These are phyloP conservation scores for Globisporangium megalacanthum DNA, from an alignment of 352 stramenopile species.

Conservation along the genomic window DNA sequence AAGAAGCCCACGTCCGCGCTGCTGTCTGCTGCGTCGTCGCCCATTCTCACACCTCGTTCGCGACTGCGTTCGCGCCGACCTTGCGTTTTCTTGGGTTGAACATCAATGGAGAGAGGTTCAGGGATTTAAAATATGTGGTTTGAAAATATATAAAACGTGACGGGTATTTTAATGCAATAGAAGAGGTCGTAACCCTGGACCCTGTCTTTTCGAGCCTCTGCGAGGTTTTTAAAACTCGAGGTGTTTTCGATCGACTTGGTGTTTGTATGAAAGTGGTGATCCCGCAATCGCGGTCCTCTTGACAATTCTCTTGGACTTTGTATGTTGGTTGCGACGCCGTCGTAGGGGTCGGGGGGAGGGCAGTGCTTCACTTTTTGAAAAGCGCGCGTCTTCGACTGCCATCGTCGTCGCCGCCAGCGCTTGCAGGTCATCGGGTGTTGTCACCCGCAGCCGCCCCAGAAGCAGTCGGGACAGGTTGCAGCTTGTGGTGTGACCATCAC, in stretches of 20 bases:
- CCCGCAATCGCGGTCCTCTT: not conserved
- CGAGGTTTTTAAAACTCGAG: no score
- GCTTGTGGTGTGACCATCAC: no score
- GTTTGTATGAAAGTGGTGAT: not conserved
- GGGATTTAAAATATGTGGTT: not conserved
- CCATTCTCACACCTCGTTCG: not conserved
- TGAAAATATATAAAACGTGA: not conserved
- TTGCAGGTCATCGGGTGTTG: no score
- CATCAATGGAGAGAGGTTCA: constrained; percentile 1
- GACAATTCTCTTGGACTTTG: not conserved
- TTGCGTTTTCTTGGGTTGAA: constrained; percentile 10
- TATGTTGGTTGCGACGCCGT: not conserved
- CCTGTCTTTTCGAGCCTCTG: not conserved
- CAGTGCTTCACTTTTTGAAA: no score
- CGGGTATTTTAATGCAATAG: not conserved
- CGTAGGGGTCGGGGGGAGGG: not conserved
- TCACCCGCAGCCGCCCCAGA: no score
- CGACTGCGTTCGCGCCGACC: not conserved
- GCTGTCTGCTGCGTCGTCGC: not conserved
- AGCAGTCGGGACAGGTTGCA: no score
- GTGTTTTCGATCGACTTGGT: not conserved
- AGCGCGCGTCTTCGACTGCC: no score
- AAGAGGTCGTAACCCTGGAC: not conserved
- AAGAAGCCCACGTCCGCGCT: constrained; percentile 26
- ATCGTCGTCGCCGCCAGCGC: no score